Evolutionary conservation across 305 asterid genomes (phyloP), one percentile per base, ranked within the genome.

Genomic region (Caryopteris hybrid): DNA sequence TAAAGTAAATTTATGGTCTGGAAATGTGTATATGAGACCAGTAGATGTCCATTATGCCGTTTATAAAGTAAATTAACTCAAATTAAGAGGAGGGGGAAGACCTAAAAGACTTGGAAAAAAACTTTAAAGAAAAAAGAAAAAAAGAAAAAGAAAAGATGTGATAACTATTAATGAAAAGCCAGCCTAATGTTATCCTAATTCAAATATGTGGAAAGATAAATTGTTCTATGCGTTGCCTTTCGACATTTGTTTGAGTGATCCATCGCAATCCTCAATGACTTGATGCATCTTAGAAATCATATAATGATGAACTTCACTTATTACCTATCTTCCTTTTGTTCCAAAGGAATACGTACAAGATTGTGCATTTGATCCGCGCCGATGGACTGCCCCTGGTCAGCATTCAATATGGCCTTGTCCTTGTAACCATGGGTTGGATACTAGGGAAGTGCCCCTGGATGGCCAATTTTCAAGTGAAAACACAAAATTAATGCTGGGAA

Each of bases 341-440:
- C 70, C 66, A 25, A 67, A 92, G 98, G 85, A 81, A 51, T 95
- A 89, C 51, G 74, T 95, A 70, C 88, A 85, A 61, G 98, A 88
- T 76, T 73, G 78, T 43, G 76, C 99, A 63, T 95, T 88, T 74
- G 95, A 89, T 59, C 89, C 96, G 16, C 87, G 96, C 31, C 84
- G 89, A 50, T 95, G 98, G 99, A 80, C 84, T 29, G 99, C 97
- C 43, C 96, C 99, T 0, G 98, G 99, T 29, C 99, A 95, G 65
- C 81, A 68, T 57, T 77, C 94, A n/a, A 80, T 92, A 76, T 83
- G 91, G 82, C 84, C 82, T 58, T 79, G 77, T 68, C 88, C 88
- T 2, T 92, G 98, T 52, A 67, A 67, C 31, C 99, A 91, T 46
- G 88, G 79, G 22, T 74, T 95, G 62, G 92, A 88, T 52, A 79